Evolutionary conservation across 441 rosid genomes (phyloP), one percentile per base, ranked within the genome.

Genomic region (Breynia disticha): DNA sequence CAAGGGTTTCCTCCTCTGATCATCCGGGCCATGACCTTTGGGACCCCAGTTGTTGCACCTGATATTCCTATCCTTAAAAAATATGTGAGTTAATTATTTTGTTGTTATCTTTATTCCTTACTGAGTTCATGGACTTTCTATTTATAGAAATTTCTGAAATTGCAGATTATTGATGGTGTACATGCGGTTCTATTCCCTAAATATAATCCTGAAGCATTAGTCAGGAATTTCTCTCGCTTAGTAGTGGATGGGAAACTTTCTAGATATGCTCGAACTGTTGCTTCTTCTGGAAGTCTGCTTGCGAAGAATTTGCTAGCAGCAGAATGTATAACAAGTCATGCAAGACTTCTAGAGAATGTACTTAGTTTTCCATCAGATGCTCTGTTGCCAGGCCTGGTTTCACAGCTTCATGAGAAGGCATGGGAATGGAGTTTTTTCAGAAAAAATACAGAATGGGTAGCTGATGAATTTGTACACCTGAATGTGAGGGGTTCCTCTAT

Each of bases 21-120:
- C 65, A 70, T 83, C 62, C 86, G 95, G 69, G 93, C 97, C 63
- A 85, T 94, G 99, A 87, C 86, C 50, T 82, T 87, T 67, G 88
- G 86, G 57, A 72, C 86, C 57, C 95, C 88, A 44, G 67, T 90
- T 66, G 65, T 86, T 57, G 70, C 79, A 50, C 97, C 97, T 48
- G 94, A 94, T 68, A 73, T 76, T 70, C 87, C 94, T 51, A 61
- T 82, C 57, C 71, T 94, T 44, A 87, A 72, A 76, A 81, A 81
- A 84, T 83, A 85, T 64, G 99, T 85, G 65, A 60, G 95, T 73
- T 54, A 60, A 16, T 49, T 54, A 63, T 44, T n/a, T 19, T 56
- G 15, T 59, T 60, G 46, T 42, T 35, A 28, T 55, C 46, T 57
- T 53, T 16, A 35, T 62, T 63, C 39, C 35, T 57, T 67, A 42